Evolutionary conservation across 352 stramenopile species (phyloP), one percentile per base, ranked within the genome.

Genomic region (Pythium phragmiticola): DNA sequence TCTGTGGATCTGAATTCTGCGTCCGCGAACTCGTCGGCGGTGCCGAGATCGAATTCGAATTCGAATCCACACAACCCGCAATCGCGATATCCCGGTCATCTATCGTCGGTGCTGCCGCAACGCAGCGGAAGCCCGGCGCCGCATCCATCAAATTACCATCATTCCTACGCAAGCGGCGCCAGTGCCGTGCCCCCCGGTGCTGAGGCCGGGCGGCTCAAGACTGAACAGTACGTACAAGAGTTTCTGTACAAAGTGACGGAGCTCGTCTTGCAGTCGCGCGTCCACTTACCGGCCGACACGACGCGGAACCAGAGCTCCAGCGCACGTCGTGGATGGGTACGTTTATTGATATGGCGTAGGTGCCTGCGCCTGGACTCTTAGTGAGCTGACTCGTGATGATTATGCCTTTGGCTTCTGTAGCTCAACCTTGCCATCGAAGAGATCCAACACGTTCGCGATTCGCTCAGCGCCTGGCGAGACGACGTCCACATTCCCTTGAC

Each of bases 381-480:
- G 21, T 21, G 21, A 21, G 21, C 21, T 21, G 21, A 21, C 21
- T 21, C 21, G 21, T 21, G 21, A 21, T 21, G 21, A 21, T 21
- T 37, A 9, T 37, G 33, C 33, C 33, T 9, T 37, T 26, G 0
- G 64, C 7, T 39, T 13, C 48, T 7, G 30, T 51, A 89, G 73
- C 90, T 95, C 57, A 93, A 94, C 57, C 58, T 95, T 36, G 87
- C 93, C 46, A 93, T 95, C 65, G 82, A 94, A 67, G 87, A 94
- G 60, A 65, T 90, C 26, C 73, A 68, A 26, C 73, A 76, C 21
- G 73, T 95, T 16, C 81, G 87, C 17, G 83, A 93, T 0, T 66
- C 74, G 17, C 89, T 95, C 77, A 52, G 68, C 3, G 56, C 72
- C 7, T 94, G 80, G 81, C 80, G 82, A 39, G 82, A 92, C 34